Evolutionary conservation across 73 alveolate species (phyloP).

Genomic region (Paramecium bursaria): DNA sequence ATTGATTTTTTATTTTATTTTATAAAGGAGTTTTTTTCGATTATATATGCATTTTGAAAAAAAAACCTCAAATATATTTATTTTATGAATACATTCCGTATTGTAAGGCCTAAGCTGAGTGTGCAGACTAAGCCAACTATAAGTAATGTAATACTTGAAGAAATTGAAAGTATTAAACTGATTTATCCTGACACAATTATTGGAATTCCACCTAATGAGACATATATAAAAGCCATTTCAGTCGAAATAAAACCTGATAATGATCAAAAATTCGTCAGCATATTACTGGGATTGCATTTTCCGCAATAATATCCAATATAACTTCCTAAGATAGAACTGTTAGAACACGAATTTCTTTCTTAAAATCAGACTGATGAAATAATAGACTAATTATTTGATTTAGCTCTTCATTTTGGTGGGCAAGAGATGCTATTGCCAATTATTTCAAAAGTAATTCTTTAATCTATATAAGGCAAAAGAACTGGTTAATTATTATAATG

Average conservation of each 20-base stretch:
- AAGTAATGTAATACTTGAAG: too few species aligned
- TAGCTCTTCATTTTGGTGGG: constrained; percentile 21
- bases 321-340: constrained; percentile 29
- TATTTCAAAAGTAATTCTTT: background rate
- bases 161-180: constrained; percentile 18
- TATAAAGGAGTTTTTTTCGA: too few species aligned
- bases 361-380: constrained; percentile 5
- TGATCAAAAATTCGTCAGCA: background rate
- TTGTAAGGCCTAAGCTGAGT: too few species aligned
- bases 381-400: constrained; percentile 36
- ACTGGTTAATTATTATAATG: background rate
- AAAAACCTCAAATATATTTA: too few species aligned
- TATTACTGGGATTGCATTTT: constrained; percentile 28
- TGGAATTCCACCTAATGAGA: constrained; percentile 51
- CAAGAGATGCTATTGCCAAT: constrained; percentile 10
- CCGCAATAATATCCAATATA: constrained; percentile 31
- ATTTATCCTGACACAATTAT: constrained; percentile 41
- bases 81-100: too few species aligned
- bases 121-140: too few species aligned
- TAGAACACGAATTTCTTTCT: background rate
- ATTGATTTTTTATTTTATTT: too few species aligned
- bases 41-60: too few species aligned
- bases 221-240: constrained; percentile 50
- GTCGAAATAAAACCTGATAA: constrained; percentile 36
- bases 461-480: constrained; percentile 2